Base-by-base conservation (phyloP, 2,329 filamentous ascomycete genomes). In the Piedraia hortae region DNA sequence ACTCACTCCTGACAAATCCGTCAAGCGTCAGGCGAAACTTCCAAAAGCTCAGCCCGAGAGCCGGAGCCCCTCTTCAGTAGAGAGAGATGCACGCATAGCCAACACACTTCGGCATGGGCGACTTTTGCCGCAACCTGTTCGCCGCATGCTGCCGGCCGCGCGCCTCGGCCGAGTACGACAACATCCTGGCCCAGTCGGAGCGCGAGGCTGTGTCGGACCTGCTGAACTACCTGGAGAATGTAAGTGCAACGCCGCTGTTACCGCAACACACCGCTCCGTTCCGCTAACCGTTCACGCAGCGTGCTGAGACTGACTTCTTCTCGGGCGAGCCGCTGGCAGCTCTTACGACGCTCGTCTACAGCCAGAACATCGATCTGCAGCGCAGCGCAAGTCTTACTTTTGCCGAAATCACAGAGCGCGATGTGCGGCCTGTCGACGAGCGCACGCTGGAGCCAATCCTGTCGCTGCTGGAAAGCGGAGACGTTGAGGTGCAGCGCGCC, bases 221-320 rank as follows among this genome's bases (percentile, higher is more conserved):
- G 27, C 57, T 97, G 10, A 74, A 82, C 44, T 93, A 89, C 46
- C 67, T 97, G 33, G 85, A 97, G 51, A 91, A 93, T 44, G 85
- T 93, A 54, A 32, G 62, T 14, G n/a, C n/a, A n/a, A n/a, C n/a
- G n/a, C n/a, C n/a, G n/a, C n/a, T n/a, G n/a, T n/a, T n/a, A n/a
- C n/a, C n/a, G n/a, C n/a, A n/a, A n/a, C 18, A 13, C 14, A 14
- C 24, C 23, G 19, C 18, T 23, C 36, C 24, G 28, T 9, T 22
- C 21, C 10, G 12, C 11, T 18, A 12, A 17, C 16, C 10, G 16
- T 7, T 7, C 7, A 14, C 16, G 28, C 45, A 91, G 85, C 71
- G 85, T 43, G 72, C 69, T 42, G 85, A 97, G 47, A 93, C 80
- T 38, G 82, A 97, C 48, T 97, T 97, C 62, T 97, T 97, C 51